Percentiles rank a stretch among this genome's conserved stretches.
phyloP scores from a whole-genome alignment of 1,284 basidiomycete genomes.

The Athelia psychrophila region DNA sequence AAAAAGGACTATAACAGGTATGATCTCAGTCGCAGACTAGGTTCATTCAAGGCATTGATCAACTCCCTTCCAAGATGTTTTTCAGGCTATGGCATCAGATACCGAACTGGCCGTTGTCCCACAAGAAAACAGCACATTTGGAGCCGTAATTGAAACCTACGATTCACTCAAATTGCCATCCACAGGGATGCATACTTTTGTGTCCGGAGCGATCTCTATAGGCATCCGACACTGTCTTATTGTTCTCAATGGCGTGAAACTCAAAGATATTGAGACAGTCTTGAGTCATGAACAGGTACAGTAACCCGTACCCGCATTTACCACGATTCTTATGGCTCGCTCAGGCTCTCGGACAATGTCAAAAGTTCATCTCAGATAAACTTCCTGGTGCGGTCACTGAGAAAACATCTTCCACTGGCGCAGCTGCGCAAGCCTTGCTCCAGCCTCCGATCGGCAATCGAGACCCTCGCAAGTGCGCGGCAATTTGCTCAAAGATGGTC shows the following conservation, averaged over 20 bases:
- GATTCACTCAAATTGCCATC: conserved; percentile 48
- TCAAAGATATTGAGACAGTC: conserved; percentile 50
- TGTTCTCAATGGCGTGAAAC: conserved; percentile 49
- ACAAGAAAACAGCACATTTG: conserved; percentile 75
- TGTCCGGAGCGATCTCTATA: conserved; percentile 57
- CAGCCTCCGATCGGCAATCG: conserved; percentile 19
- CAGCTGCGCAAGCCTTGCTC: conserved; percentile 56
- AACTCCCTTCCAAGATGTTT: conserved; percentile 46
- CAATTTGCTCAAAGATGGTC: conserved; percentile 70
- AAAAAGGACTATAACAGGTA: conserved; percentile 54
- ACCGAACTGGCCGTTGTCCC: conserved; percentile 58
- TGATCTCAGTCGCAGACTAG: neutral
- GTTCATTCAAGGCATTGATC: neutral
- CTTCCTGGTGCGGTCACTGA: conserved; percentile 51
- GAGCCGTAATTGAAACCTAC: conserved; percentile 72
- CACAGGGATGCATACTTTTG: conserved; percentile 40
- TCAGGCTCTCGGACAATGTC: conserved; percentile 79
- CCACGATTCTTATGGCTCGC: neutral
- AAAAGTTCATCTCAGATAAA: conserved; percentile 47
- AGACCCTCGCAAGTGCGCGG: conserved; percentile 49
- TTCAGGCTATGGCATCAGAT: conserved; percentile 41
- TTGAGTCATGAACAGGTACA: conserved; percentile 75
- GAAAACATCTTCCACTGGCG: conserved; percentile 65
- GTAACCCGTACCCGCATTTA: conserved; percentile 7
- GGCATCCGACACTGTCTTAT: conserved; percentile 69